Evolutionary conservation across 306 rosid species (phyloP).

Genomic region (Geum urbanum): DNA sequence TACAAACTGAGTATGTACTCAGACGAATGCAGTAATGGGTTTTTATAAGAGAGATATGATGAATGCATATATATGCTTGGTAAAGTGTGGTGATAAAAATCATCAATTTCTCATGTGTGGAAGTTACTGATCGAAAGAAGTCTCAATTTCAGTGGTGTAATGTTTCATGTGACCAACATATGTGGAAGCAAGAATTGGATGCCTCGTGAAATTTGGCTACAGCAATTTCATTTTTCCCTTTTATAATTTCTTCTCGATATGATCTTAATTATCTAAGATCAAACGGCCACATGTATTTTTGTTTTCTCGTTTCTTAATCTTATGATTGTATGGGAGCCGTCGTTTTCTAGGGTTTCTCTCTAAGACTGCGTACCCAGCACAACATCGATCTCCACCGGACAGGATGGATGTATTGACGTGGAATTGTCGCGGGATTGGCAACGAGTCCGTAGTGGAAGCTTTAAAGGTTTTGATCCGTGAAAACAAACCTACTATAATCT

Average conservation of each 20-base stretch:
- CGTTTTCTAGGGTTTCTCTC: too few relatives aligned
- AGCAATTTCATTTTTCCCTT: neutral
- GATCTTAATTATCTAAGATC: neutral
- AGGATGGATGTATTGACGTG: too few relatives aligned
- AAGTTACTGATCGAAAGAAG: neutral
- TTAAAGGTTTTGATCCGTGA: too few relatives aligned
- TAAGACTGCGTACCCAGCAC: too few relatives aligned
- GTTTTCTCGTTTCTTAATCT: too few relatives aligned
- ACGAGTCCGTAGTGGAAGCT: too few relatives aligned
- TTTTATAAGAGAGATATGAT: slow-evolving; percentile 1
- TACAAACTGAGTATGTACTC: neutral
- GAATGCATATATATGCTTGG: neutral
- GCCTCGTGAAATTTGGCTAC: neutral
- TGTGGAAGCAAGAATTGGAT: slow-evolving; percentile 2
- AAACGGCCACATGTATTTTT: too few relatives aligned
- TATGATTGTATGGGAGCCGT: too few relatives aligned
- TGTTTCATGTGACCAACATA: neutral
- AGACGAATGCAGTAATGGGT: neutral
- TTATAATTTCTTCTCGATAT: neutral
- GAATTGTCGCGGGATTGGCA: too few relatives aligned
- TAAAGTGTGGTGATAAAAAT: neutral
- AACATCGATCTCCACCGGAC: too few relatives aligned
- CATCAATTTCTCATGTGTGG: slow-evolving; percentile 7
- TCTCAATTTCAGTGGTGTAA: neutral
- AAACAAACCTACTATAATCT: too few relatives aligned